A percentile compares a stretch with the other conserved stretches of the same genome.
phyloP scores from a whole-genome alignment of 2,329 filamentous ascomycete genomes.

The Neurospora sp. region DNA sequence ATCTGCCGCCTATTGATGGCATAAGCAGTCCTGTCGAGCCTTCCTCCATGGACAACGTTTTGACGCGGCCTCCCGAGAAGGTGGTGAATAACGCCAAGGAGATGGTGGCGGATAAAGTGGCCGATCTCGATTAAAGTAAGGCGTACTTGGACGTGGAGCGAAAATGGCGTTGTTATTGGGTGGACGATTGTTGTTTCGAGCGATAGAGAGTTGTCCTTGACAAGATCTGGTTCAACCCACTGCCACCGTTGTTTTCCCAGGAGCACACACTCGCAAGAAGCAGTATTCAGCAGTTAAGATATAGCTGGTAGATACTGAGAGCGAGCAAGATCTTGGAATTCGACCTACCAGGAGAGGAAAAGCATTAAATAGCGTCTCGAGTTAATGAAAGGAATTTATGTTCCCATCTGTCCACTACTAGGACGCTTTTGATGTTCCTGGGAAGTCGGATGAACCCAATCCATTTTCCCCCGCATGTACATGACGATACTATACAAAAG shows the following conservation, averaged over 20 bases:
- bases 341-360: too few relatives aligned
- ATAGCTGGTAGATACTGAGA: background rate
- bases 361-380: background rate
- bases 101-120: constrained; percentile 41
- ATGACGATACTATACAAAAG: background rate
- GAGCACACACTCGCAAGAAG: background rate
- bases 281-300: background rate
- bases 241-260: background rate
- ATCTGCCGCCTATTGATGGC: constrained; percentile 36
- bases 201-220: background rate
- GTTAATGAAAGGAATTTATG: background rate
- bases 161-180: background rate
- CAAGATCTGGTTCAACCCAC: background rate
- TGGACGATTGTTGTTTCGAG: background rate
- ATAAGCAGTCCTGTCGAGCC: constrained; percentile 37
- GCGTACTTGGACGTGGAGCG: background rate
- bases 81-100: constrained; percentile 41
- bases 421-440: background rate
- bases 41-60: constrained; percentile 19
- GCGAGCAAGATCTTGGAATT: background rate
- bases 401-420: background rate
- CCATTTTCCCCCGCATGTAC: background rate
- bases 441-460: background rate
- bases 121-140: constrained; percentile 36
- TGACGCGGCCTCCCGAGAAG: constrained; percentile 33